phyloP scores from a whole-genome alignment of 2,329 filamentous ascomycete genomes.

The Colletotrichum trifolii region DNA sequence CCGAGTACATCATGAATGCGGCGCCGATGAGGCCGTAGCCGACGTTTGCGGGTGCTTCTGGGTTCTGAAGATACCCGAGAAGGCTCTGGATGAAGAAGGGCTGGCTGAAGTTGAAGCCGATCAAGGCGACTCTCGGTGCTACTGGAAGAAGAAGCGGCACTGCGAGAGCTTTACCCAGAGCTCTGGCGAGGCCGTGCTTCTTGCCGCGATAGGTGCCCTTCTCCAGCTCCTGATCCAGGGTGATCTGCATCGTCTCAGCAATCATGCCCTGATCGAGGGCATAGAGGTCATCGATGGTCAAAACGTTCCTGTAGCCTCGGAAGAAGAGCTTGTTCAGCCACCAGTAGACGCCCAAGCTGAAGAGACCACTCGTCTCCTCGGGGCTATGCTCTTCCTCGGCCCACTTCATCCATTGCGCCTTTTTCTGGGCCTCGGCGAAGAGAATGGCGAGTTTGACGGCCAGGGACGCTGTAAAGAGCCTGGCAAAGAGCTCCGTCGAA shows the following conservation, averaged over 20 bases:
- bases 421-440: slow-evolving; percentile 51
- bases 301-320: slow-evolving; percentile 45
- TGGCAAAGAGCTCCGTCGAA: slow-evolving; percentile 39
- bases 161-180: slow-evolving; percentile 44
- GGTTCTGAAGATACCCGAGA: slow-evolving; percentile 46
- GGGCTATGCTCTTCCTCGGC: slow-evolving; percentile 52
- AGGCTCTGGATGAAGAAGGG: slow-evolving; percentile 55
- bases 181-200: slow-evolving; percentile 43
- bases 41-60: slow-evolving; percentile 38
- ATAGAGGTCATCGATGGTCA: slow-evolving; percentile 46
- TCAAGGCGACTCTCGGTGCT: slow-evolving; percentile 49
- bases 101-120: slow-evolving; percentile 55
- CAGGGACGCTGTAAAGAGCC: slow-evolving; percentile 49
- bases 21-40: slow-evolving; percentile 50
- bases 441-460: slow-evolving; percentile 50
- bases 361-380: slow-evolving; percentile 49
- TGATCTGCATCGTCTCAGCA: slow-evolving; percentile 36
- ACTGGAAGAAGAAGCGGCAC: slow-evolving; percentile 49
- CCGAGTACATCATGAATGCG: slow-evolving; percentile 44
- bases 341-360: slow-evolving; percentile 45
- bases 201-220: slow-evolving; percentile 27
- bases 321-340: slow-evolving; percentile 51
- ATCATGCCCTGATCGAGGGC: slow-evolving; percentile 46
- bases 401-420: slow-evolving; percentile 52
- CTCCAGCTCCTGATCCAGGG: slow-evolving; percentile 36